Conservation (phyloP, 2,329 filamentous ascomycete species). For the Colletotrichum godetiae region DNA sequence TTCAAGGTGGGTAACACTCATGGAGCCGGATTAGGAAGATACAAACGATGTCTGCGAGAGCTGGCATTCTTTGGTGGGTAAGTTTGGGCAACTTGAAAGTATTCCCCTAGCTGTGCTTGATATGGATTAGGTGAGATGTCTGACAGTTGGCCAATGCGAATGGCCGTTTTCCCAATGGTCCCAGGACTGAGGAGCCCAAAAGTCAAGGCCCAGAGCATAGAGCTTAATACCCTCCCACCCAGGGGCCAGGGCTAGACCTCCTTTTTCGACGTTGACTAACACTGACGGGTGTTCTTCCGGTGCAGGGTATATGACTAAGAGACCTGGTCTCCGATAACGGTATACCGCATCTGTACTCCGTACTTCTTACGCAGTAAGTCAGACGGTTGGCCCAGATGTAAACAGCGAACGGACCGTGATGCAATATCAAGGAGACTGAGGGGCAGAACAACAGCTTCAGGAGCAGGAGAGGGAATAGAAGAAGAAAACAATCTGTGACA, state of each 20-base stretch:
- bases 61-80: too few species aligned
- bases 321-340: conserved; percentile 8
- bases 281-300: background rate
- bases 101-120: background rate
- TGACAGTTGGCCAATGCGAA: conserved; percentile 23
- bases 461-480: background rate
- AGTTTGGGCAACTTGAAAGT: background rate
- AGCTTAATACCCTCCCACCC: conserved; percentile 26
- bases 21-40: conserved; percentile 4
- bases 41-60: background rate
- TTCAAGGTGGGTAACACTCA: conserved; percentile 1
- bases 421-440: conserved; percentile 4
- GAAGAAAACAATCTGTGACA: background rate
- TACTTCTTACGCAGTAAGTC: too few species aligned
- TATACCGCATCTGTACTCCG: background rate
- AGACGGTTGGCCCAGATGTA: background rate
- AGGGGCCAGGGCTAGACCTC: conserved; percentile 14
- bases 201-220: background rate
- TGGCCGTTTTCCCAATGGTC: conserved; percentile 9
- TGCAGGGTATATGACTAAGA: conserved; percentile 8
- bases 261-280: background rate
- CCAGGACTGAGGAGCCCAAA: background rate
- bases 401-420: background rate
- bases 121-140: background rate
- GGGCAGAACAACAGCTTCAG: background rate